Base-by-base conservation (phyloP, 2,329 filamentous ascomycete species). In the Ophiostoma novo-ulmi region DNA sequence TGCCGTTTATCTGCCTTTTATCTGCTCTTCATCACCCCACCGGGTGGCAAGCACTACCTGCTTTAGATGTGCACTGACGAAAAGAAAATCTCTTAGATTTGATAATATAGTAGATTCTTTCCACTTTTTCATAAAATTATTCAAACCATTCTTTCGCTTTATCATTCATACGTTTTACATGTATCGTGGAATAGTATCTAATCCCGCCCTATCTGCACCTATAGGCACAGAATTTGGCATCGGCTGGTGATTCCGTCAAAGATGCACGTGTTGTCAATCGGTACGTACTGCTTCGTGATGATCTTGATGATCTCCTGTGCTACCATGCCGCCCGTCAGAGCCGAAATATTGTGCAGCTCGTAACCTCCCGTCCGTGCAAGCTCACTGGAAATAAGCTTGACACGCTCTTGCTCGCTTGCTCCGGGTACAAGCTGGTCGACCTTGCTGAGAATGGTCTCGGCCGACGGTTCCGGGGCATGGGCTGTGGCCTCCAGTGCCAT, bases 261-360 rank as follows among this genome's bases (percentile, higher is more conserved):
- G 73, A 91, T 83, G 77, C 89, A 90, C 20, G 87, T 89, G 78
- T 91, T 90, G 75, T 91, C 88, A 73, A 90, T 86, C 35, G 89
- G 88, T 63, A 91, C 83, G 79, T 91, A 91, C 80, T 91, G 89
- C 76, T 88, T 88, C 14, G 89, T 91, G 75, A 91, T 86, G 71
- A 94, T 87, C 79, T 99, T 99, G 81, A 99, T 96, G 73, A 94
- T 88, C 81, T 99, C 95, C 80, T 99, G 96, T n/a, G 94, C 93
- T 67, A 96, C 91, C 82, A 99, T 91, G 3, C 95, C 96, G 39
- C 95, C 96, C 0, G 89, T 91, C 70, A 97, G 81, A 36, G 94
- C 90, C 41, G 94, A 91, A 70, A 96, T 91, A 78, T 97, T 98
- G 82, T 99, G 95, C 72, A 99, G 82, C 79, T 99, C 96, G 70